Evolutionary conservation across 495 filamentous ascomycete species (phyloP), one percentile per base, ranked within the genome.

Genomic region (Hamigera avellanea): DNA sequence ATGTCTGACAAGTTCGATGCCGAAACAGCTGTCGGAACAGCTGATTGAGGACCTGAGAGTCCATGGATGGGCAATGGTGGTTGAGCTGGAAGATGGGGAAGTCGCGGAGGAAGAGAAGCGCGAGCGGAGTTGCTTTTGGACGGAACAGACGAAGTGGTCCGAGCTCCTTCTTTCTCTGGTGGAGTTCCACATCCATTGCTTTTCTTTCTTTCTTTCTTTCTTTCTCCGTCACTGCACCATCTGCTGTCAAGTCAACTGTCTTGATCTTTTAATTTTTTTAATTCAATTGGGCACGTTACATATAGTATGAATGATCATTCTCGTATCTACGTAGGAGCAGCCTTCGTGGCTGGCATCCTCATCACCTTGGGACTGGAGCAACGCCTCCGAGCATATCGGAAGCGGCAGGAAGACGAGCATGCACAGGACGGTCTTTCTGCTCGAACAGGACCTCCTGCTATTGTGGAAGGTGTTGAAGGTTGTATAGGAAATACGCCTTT

Each of bases 401-500:
- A 34, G 28, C 27, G 45, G 8, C 10, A 25, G 6, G 33, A 26
- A 21, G 14, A 6, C 15, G 13, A 39, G 14, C 12, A 19, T 26
- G 7, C 35, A 26, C 13, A 29, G 0, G 46, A 56, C 41, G 33
- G 14, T 7, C 35, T 54, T n/a, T 30, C 42, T 23, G 52, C 58
- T n/a, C 47, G 57, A 31, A 18, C 52, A 37, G 60, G 63, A 2
- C 62, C 63, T 16, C 61, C 65, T 2, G 45, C 50, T 6, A 68
- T 69, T 29, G 59, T 59, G 6, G 76, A 84, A 26, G 93, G 89
- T 1, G 81, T 99, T 41, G 86, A 95, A 57, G 86, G 83, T 26
- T 83, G 79, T 49, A 95, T 99, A 49, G 93, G 91, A 35, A 86
- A 93, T 55, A 99, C 91, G 6, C 93, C 87, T 2, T 66, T 99